Evolutionary conservation across 2,329 filamentous ascomycete genomes (phyloP).

Genomic region (Corynespora cassiicola): DNA sequence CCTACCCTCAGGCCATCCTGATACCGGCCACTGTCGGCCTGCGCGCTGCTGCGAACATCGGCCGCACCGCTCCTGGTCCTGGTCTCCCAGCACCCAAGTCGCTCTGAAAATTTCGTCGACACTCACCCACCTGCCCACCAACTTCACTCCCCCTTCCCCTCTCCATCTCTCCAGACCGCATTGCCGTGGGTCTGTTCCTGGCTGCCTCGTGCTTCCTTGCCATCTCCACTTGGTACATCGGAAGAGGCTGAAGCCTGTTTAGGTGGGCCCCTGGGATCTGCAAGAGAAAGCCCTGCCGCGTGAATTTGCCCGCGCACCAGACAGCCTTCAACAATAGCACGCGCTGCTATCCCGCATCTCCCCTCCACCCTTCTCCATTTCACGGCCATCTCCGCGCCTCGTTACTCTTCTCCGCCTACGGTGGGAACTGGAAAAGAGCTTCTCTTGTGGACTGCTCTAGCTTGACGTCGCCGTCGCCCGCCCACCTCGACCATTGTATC

Average conservation of each 20-base stretch:
- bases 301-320: slow-evolving; percentile 38
- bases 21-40: slow-evolving; percentile 21
- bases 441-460: slow-evolving; percentile 22
- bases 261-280: slow-evolving; percentile 43
- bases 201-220: slow-evolving; percentile 34
- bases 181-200: slow-evolving; percentile 37
- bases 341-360: slow-evolving; percentile 8
- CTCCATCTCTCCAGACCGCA: slow-evolving; percentile 14
- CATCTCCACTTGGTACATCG: slow-evolving; percentile 43
- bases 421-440: slow-evolving; percentile 26
- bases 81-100: too few relatives aligned
- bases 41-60: slow-evolving; percentile 27
- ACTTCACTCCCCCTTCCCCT: slow-evolving; percentile 18
- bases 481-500: slow-evolving; percentile 26
- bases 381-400: slow-evolving; percentile 19
- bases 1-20: slow-evolving; percentile 4
- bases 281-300: slow-evolving; percentile 41
- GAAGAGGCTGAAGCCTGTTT: slow-evolving; percentile 44
- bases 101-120: slow-evolving; percentile 34
- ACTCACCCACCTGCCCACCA: slow-evolving; percentile 16
- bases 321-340: slow-evolving; percentile 30
- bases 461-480: slow-evolving; percentile 17
- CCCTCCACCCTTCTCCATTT: slow-evolving; percentile 2
- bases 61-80: slow-evolving; percentile 23
- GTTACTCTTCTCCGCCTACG: slow-evolving; percentile 16